Evolutionary conservation across 2,329 filamentous ascomycete species (phyloP).

Genomic region (Xylaria multiplex): DNA sequence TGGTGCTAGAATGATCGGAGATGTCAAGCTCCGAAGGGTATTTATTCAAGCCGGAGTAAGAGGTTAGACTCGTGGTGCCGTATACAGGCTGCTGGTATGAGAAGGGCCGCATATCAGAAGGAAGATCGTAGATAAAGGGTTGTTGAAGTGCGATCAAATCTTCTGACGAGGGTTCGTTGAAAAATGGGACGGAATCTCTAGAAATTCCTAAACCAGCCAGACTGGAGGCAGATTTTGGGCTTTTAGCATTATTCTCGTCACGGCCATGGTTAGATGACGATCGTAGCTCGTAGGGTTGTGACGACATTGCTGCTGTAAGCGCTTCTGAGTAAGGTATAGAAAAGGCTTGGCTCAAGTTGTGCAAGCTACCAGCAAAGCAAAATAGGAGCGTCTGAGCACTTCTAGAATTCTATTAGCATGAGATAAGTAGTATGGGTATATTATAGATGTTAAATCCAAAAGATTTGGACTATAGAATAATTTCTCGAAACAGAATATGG

Average conservation of each 20-base stretch:
- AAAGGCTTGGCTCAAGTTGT: no score
- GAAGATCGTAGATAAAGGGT: neutral
- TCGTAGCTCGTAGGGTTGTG: neutral
- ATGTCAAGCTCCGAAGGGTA: no score
- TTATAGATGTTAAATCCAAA: no score
- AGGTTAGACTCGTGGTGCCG: no score
- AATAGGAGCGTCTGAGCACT: neutral
- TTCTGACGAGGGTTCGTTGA: neutral
- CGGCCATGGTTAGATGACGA: no score
- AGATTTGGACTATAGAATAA: neutral
- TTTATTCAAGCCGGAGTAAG: no score
- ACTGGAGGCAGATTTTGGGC: neutral
- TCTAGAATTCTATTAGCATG: neutral
- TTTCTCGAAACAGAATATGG: neutral
- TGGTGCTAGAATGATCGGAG: no score
- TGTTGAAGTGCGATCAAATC: neutral
- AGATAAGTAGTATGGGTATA: neutral
- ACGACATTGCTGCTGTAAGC: neutral
- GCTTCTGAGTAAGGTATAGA: neutral
- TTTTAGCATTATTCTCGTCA: constrained; percentile 1
- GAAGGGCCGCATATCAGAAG: no score
- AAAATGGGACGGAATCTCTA: neutral
- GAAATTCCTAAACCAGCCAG: neutral
- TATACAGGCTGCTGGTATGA: no score
- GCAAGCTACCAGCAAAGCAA: neutral